Base-by-base conservation (phyloP, 495 filamentous ascomycete species). In the Letharia columbiana region DNA sequence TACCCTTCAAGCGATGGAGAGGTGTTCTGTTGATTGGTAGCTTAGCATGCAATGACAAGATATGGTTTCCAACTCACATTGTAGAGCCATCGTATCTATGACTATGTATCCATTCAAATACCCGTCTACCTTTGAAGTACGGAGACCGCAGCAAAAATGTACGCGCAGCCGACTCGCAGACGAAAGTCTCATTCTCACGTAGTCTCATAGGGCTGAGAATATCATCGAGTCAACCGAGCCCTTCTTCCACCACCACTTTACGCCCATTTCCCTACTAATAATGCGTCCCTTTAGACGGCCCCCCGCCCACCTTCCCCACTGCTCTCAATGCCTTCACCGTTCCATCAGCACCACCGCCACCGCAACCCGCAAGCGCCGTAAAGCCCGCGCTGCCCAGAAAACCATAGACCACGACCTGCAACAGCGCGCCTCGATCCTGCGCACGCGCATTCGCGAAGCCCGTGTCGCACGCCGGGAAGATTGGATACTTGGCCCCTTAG, bases 401-500 rank as follows among this genome's bases (percentile, higher is more conserved):
- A 0, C 42, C 7, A 12, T 35, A 12, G 40, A 17, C 20, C 12
- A 0, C 0, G 23, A n/a, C 6, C 64, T 66, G 2, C 6, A 8
- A n/a, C 0, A 52, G 28, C 64, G 44, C 44, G 45, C 52, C 64
- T 0, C 0, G 15, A 9, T 11, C 15, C 33, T 66, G 28, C 64
- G 64, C 23, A 10, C n/a, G 0, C 58, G 64, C 35, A 23, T 61
- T 23, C 44, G 4, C 58, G 35, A 45, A 23, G 44, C 58, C 41
- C 64, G 64, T 18, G 13, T 39, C 31, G n/a, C 64, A 10, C 57
- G 64, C n/a, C 64, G 64, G 15, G 88, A 94, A 72, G 90, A 96
- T 73, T 92, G 86, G 81, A 74, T 87, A 64, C 74, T 91, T 65
- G 91, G 92, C 3, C 82, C 87, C 4, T 72, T 96, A 56, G 89